Evolutionary conservation across 306 rosid species (phyloP).

Genomic region (Vigna mungo): DNA sequence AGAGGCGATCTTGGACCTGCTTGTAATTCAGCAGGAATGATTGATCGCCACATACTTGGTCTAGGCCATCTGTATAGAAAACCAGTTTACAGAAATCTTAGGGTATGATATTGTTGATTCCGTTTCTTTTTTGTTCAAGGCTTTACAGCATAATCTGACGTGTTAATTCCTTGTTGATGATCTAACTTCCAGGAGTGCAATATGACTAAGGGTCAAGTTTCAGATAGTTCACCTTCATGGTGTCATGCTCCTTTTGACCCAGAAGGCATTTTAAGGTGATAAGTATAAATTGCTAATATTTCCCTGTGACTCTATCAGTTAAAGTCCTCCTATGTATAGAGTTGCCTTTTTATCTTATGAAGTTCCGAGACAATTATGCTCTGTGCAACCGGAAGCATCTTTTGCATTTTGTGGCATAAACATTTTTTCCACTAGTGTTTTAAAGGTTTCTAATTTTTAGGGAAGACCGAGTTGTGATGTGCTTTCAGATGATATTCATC

Average conservation of each 20-base stretch:
- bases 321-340: constrained; percentile 10
- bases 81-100: constrained; percentile 83
- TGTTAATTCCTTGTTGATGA: constrained; percentile 42
- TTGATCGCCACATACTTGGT: constrained; percentile 85
- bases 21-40: constrained; percentile 93
- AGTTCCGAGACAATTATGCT: constrained; percentile 3
- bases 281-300: constrained; percentile 39
- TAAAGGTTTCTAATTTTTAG: constrained; percentile 11
- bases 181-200: constrained; percentile 79
- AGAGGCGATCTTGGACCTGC: constrained; percentile 94
- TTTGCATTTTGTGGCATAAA: background rate
- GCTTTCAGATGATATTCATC: constrained; percentile 7
- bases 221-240: constrained; percentile 84
- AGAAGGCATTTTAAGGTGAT: constrained; percentile 92
- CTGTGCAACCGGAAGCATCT: constrained; percentile 21
- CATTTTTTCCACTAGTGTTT: background rate
- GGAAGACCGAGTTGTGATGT: constrained; percentile 6
- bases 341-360: constrained; percentile 25
- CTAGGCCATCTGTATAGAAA: constrained; percentile 74
- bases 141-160: constrained; percentile 25
- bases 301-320: background rate
- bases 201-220: constrained; percentile 60
- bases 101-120: constrained; percentile 58
- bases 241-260: constrained; percentile 95
- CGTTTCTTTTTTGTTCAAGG: constrained; percentile 30